Conservation (phyloP, 805 yeast species). For the Teunomyces tritomae region DNA sequence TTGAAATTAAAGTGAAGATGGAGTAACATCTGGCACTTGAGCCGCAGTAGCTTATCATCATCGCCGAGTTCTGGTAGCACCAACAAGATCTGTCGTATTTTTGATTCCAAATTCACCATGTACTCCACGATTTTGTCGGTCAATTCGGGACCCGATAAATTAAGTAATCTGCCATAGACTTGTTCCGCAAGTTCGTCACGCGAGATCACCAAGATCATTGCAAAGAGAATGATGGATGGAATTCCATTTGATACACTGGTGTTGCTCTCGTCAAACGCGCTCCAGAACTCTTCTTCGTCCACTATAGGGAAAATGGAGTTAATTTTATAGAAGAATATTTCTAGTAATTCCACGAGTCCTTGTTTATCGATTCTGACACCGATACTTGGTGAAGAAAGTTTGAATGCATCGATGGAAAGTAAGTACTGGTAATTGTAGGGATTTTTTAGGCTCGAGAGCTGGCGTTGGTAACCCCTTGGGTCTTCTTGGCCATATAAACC, state of each 20-base stretch:
- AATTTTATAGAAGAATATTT: slow-evolving; percentile 29
- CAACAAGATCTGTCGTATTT: slow-evolving; percentile 32
- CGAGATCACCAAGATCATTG: slow-evolving; percentile 25
- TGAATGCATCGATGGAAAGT: slow-evolving; percentile 29
- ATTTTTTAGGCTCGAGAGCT: slow-evolving; percentile 11
- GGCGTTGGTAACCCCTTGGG: slow-evolving; percentile 4
- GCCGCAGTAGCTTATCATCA: slow-evolving; percentile 22
- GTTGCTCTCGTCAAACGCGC: slow-evolving; percentile 14
- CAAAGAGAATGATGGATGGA: slow-evolving; percentile 22
- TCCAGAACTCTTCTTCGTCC: slow-evolving; percentile 27
- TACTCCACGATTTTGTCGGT: slow-evolving; percentile 12
- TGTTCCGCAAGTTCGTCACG: slow-evolving; percentile 28
- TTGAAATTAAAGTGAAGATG: slow-evolving; percentile 24
- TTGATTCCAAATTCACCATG: slow-evolving; percentile 25
- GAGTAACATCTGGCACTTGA: slow-evolving; percentile 22
- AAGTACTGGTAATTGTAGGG: slow-evolving; percentile 16
- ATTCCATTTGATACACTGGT: slow-evolving; percentile 5
- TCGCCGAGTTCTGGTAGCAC: slow-evolving; percentile 32
- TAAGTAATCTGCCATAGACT: slow-evolving; percentile 19
- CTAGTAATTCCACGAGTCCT: slow-evolving; percentile 13
- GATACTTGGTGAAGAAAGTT: slow-evolving; percentile 17
- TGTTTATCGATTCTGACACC: neutral
- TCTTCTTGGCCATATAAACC: slow-evolving; percentile 19
- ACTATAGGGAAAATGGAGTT: slow-evolving; percentile 33
- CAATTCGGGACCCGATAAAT: neutral